Evolutionary conservation across 257 asterid genomes (phyloP).

Genomic region (Lithospermum erythrorhizon): DNA sequence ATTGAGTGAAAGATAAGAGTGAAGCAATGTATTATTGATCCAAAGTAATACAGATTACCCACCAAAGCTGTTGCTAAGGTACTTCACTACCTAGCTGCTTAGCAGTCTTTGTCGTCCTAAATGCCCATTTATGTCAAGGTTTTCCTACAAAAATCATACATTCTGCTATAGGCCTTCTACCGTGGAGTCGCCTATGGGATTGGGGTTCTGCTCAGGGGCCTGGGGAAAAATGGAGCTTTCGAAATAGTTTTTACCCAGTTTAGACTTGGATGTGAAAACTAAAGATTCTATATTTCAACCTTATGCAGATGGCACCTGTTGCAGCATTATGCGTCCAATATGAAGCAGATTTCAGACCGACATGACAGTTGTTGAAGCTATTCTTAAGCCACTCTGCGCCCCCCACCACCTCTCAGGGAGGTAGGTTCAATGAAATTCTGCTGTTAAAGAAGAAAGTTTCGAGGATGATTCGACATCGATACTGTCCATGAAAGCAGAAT

Average conservation of each 20-base stretch:
- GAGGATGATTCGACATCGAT: no score
- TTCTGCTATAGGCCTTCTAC: neutral
- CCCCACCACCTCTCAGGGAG: no score
- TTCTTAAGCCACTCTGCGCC: conserved; percentile 89
- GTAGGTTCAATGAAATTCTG: no score
- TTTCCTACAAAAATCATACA: no score
- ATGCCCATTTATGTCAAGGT: no score
- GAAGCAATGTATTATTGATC: conserved; percentile 83
- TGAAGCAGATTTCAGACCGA: conserved; percentile 89
- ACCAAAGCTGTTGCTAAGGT: conserved; percentile 86
- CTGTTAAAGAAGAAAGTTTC: no score
- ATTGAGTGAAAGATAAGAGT: conserved; percentile 87
- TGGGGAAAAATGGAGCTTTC: no score
- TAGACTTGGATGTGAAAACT: neutral
- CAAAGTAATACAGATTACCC: conserved; percentile 66
- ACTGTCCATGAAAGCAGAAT: no score
- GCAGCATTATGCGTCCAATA: conserved; percentile 94
- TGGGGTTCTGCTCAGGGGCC: no score
- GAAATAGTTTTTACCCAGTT: no score
- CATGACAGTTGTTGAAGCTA: conserved; percentile 97
- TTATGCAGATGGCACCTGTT: conserved; percentile 75
- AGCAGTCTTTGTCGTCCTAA: neutral
- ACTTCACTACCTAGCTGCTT: neutral
- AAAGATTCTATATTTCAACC: neutral
- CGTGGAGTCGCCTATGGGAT: no score